Base-by-base conservation (phyloP, 2,329 filamentous ascomycete genomes). In the Aotearoamyces nothofagi region DNA sequence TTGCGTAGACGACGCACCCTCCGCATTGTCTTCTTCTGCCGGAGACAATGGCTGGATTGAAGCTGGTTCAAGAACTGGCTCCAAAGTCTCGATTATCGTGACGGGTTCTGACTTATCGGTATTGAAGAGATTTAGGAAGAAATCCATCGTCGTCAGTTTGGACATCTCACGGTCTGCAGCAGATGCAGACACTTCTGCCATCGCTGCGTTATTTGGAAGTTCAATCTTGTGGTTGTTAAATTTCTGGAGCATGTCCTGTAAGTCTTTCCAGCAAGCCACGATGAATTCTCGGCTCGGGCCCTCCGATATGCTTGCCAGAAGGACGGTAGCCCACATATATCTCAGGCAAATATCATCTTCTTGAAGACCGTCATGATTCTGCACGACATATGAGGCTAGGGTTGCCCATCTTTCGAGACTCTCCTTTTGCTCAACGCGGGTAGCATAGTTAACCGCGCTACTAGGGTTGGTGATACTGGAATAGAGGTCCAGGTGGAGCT, bases 91-190 rank as follows among this genome's bases (percentile, higher is more conserved):
- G 33, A 98, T 94, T 12, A 94, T 71, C 4, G 76, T 67, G 9
- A 87, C 68, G 0, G 87, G 81, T 40, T 94, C 77, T 26, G 77
- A 73, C 33, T 76, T 69, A 33, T 90, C 78, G 20, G 84, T 75
- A 34, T 81, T 78, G 48, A 96, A 96, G 1, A 98, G 69, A 20
- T 76, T 81, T 28, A 84, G 64, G 52, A 98, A 96, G 51, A 96
- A 96, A 46, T 94, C 87, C 69, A 92, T 90, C 0, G 87, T 96
- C 9, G 82, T 93, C 17, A 96, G 64, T 43, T 86, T 84, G 9
- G 82, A 87, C 15, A 94, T 78, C 48, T 98, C 87, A 31, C 83
- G 75, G 37, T 96, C 86, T 5, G 90, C 76, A 1, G 83, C 81
- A n/a, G 68, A 65, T 2, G 72, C 56, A 0, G 87, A 94, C 27